These are phyloP conservation scores for Aspergillus sp. DNA, from an alignment of 2,329 filamentous ascomycete species.

Conservation along the genomic window DNA sequence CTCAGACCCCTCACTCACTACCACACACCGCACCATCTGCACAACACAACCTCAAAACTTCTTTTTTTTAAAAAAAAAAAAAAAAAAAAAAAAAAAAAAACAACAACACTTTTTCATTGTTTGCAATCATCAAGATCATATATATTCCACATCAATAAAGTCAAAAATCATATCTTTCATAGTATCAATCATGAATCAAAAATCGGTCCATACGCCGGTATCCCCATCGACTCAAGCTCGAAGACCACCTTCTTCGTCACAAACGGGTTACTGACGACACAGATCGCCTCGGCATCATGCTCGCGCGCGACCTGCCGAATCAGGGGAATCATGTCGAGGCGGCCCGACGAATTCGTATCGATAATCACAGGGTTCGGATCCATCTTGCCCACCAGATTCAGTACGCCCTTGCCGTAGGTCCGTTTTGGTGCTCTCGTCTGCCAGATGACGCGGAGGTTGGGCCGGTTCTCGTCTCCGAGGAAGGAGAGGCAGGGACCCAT, in stretches of 20 bases:
- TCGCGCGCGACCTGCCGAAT: conserved; percentile 52
- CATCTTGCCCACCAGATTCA: conserved; percentile 56
- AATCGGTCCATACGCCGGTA: conserved; percentile 71
- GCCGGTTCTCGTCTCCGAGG: conserved; percentile 50
- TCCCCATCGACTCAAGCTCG: conserved; percentile 63
- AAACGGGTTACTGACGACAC: conserved; percentile 69
- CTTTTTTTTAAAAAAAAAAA: too few species aligned
- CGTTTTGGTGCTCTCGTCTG: conserved; percentile 60
- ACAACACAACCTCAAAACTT: neutral
- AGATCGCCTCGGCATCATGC: conserved; percentile 63
- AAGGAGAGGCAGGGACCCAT: conserved; percentile 69
- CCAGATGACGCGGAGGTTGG: conserved; percentile 64
- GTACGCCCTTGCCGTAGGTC: conserved; percentile 62
- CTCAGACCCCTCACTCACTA: too few species aligned
- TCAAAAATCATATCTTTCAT: conserved; percentile 6
- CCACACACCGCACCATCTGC: neutral
- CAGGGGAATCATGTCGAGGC: conserved; percentile 61
- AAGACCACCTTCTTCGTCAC: conserved; percentile 69
- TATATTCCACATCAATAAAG: neutral
- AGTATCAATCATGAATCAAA: conserved; percentile 60
- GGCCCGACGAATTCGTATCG: conserved; percentile 61
- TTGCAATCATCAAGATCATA: neutral
- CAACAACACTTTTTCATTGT: neutral
- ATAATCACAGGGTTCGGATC: conserved; percentile 66
- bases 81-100: too few species aligned